Base-by-base conservation (phyloP, 164 flowering plant genomes). In the Cinnamomum micranthum region DNA sequence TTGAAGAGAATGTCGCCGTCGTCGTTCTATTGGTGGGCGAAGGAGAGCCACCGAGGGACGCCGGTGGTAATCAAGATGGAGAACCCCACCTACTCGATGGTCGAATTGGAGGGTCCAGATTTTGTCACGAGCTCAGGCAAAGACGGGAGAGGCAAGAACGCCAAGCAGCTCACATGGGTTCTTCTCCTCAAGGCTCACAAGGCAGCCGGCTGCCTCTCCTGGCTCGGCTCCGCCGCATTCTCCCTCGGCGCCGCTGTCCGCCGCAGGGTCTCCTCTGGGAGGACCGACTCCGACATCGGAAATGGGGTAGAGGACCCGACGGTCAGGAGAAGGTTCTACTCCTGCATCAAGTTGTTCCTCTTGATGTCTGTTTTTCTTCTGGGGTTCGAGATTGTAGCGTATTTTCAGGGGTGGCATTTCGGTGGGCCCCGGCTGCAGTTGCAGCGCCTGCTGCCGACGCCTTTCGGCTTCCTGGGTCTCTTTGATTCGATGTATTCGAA, bases 111-210 rank as follows among this genome's bases (percentile, higher is more conserved):
- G 66, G 76, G 81, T 55, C 92, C 90, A 0, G 77, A 84, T 0
- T 90, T 84, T 12, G 91, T 88, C 3, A 25, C 71, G 70, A 1
- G 60, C 63, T 23, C 73, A 51, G 67, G 67, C 75, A 24, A 80
- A 13, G 82, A 87, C 51, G 86, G 84, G 12, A 82, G 97, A 50
- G 85, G 89, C 65, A 92, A 88, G 71, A 95, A 95, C 81, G 99
- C 99, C 28, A 92, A 87, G 80, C 99, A 95, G 84, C 87, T 95
- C 77, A 93, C 98, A 0, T 93, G 98, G 98, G 99, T 95, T 27
- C 88, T 95, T 55, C 92, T 93, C 77, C 86, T 95, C 33, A 92
- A 87, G 75, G 99, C 99, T 71, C 97, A 95, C 83, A 81, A 83
- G 24, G 99, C 99, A 72, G 99, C 98, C 55, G 99, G 99, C 6